Evolutionary conservation across 2,329 filamentous ascomycete genomes (phyloP).

Genomic region (Fusarium kyushuense): DNA sequence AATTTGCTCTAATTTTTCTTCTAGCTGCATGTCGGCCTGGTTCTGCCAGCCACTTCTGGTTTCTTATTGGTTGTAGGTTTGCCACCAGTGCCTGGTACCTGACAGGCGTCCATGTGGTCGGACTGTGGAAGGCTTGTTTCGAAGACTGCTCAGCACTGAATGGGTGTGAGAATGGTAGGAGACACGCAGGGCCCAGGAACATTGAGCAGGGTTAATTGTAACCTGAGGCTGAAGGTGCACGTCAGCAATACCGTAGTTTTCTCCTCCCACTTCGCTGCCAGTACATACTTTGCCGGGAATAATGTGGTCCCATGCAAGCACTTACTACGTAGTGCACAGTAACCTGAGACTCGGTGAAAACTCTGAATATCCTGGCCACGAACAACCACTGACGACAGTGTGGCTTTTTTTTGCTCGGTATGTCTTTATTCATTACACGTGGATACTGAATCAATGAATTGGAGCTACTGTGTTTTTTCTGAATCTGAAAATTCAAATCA

Average conservation of each 20-base stretch:
- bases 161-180: slow-evolving; percentile 33
- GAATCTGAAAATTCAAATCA: slow-evolving; percentile 22
- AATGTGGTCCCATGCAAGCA: slow-evolving; percentile 38
- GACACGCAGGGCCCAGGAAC: slow-evolving; percentile 10
- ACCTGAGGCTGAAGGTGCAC: slow-evolving; percentile 16
- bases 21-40: slow-evolving; percentile 40
- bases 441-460: slow-evolving; percentile 33
- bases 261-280: slow-evolving; percentile 11
- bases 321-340: slow-evolving; percentile 24
- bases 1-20: slow-evolving; percentile 46
- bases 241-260: slow-evolving; percentile 27
- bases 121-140: slow-evolving; percentile 53
- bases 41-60: slow-evolving; percentile 10
- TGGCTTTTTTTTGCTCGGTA: slow-evolving; percentile 26
- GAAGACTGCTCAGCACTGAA: slow-evolving; percentile 25
- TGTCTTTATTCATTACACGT: slow-evolving; percentile 29
- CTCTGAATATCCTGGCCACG: slow-evolving; percentile 23
- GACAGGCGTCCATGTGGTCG: slow-evolving; percentile 56
- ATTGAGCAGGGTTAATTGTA: slow-evolving; percentile 15
- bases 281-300: slow-evolving; percentile 12
- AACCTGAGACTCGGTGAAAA: slow-evolving; percentile 36
- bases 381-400: slow-evolving; percentile 28
- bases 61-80: slow-evolving; percentile 50
- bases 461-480: slow-evolving; percentile 22
- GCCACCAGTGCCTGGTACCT: slow-evolving; percentile 57